Base-by-base conservation (phyloP, 2,329 filamentous ascomycete species). In the Helotiales sp. region DNA sequence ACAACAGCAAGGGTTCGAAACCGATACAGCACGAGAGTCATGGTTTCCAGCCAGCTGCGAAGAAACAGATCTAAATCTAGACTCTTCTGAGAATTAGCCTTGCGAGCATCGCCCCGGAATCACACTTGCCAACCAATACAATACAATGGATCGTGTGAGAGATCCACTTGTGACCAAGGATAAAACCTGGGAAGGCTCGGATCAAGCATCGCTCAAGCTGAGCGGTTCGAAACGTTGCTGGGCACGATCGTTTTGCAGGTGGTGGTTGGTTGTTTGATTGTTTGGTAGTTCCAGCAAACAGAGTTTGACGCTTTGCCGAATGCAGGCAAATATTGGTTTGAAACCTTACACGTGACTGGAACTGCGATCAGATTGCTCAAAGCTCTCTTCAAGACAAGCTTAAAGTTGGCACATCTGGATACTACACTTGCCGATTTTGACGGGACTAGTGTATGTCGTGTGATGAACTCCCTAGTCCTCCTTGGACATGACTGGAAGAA, bases 251-350 rank as follows among this genome's bases (percentile, higher is more conserved):
- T 57, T 57, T 57, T 28, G 47, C 13, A 24, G 47, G 22, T 3
- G 11, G 22, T 6, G 10, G 11, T 13, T 11, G 22, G 11, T 6
- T 15, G 22, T 50, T 22, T n/a, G n/a, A n/a, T n/a, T n/a, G n/a
- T n/a, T n/a, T n/a, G n/a, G n/a, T n/a, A n/a, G n/a, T 57, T 17
- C 30, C 13, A 37, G 20, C n/a, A 26, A 57, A 34, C 54, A 24
- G 30, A 57, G 54, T 57, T 57, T 57, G 54, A 57, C 8, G 54
- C 54, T 8, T 57, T 57, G 54, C 54, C 54, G 11, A 20, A 57
- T 34, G 34, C 30, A 24, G 54, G 30, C 30, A 22, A 2, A 37
- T 34, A 40, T 40, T 11, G 20, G 40, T 45, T 45, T 45, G 17
- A n/a, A 45, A 20, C 1, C 1, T 45, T 20, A 2, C 54, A 34